Conservation (phyloP, 495 filamentous ascomycete genomes). For the Trichocladium antarcticum region DNA sequence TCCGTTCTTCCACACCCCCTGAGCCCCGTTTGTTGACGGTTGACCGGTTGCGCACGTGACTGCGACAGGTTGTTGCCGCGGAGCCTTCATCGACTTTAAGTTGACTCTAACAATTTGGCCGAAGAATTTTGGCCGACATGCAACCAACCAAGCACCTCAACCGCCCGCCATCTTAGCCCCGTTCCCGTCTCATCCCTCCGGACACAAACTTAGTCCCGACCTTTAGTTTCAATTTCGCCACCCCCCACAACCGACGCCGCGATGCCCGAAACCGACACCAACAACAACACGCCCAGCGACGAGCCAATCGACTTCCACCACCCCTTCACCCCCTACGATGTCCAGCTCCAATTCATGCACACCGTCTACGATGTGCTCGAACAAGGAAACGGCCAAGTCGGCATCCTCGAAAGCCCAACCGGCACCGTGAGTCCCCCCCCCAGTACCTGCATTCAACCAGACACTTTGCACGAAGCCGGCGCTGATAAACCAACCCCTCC, state of each 20-base stretch:
- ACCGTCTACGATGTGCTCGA: constrained; percentile 74
- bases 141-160: no score
- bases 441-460: neutral
- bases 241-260: neutral
- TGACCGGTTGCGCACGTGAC: no score
- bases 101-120: no score
- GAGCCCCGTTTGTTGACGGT: no score
- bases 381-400: constrained; percentile 62
- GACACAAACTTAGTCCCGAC: no score
- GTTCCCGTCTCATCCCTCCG: no score
- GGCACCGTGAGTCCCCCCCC: constrained; percentile 43
- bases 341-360: constrained; percentile 85
- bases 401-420: constrained; percentile 90
- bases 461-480: no score
- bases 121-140: no score
- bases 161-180: no score
- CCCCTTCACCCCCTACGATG: constrained; percentile 81
- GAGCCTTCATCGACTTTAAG: no score
- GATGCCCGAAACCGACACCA: neutral
- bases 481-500: neutral
- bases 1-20: neutral
- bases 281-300: neutral
- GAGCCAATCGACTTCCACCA: constrained; percentile 62
- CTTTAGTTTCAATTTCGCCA: neutral
- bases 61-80: no score